Percentiles rank a stretch among this genome's conserved stretches.
These are phyloP conservation scores for Solanum hybrid DNA, from an alignment of 305 asterid genomes.

Conservation along the genomic window DNA sequence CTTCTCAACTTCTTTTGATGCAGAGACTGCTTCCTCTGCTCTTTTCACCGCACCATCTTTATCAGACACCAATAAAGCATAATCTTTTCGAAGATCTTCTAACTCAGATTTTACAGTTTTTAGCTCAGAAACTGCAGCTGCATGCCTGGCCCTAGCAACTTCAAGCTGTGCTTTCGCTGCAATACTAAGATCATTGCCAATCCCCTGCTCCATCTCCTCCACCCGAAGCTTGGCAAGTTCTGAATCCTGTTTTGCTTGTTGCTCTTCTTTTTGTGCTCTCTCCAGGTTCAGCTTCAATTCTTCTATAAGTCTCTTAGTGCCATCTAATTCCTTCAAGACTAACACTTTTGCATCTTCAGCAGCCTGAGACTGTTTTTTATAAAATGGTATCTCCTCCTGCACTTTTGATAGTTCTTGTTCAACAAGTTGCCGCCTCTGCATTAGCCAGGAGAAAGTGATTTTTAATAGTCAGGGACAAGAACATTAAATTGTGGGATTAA, in stretches of 20 bases:
- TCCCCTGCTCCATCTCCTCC: conserved; percentile 92
- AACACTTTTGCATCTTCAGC: conserved; percentile 71
- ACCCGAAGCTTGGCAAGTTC: conserved; percentile 87
- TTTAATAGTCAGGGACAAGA: neutral
- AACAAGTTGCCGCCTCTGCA: conserved; percentile 75
- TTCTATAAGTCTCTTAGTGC: conserved; percentile 76
- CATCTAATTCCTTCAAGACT: conserved; percentile 62
- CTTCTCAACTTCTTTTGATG: conserved; percentile 62
- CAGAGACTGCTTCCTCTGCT: conserved; percentile 53
- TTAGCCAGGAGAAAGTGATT: neutral
- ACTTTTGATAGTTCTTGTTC: conserved; percentile 79
- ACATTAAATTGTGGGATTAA: neutral
- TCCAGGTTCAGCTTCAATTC: conserved; percentile 88
- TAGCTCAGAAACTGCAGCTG: conserved; percentile 75
- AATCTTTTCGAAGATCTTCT: conserved; percentile 60
- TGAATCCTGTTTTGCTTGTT: conserved; percentile 83
- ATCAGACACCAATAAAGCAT: conserved; percentile 40
- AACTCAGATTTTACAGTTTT: conserved; percentile 51
- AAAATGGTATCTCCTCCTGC: conserved; percentile 70
- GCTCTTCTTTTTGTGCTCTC: conserved; percentile 82
- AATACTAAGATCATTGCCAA: conserved; percentile 70
- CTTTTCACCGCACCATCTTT: conserved; percentile 50
- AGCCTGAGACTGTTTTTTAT: conserved; percentile 50
- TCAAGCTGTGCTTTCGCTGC: conserved; percentile 97
- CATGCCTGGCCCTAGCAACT: conserved; percentile 76